Base-by-base conservation (phyloP, 768 basidiomycete genomes). In the Chalciporus chontae region DNA sequence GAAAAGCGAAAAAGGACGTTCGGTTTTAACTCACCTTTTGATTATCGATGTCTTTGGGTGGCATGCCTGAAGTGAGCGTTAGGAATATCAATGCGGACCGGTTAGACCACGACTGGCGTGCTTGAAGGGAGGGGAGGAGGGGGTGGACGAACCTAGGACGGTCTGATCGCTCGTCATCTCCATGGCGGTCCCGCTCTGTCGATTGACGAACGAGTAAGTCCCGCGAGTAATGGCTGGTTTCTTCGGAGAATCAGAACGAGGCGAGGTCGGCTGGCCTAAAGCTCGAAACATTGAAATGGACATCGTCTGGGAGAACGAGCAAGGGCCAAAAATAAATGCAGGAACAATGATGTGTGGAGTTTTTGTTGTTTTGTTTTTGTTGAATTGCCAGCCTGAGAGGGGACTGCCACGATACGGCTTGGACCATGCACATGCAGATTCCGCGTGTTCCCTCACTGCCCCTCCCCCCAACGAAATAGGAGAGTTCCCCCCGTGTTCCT, bases 161-260 rank as follows among this genome's bases (percentile, higher is more conserved):
- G 47, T 34, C 19, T 64, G 37, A 26, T 68, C 52, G 18, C 55
- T 64, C 0, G 50, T 27, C 60, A 66, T 52, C 39, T 64, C 65
- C 60, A 66, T 62, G 19, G 66, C 60, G 18, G 65, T 66, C 32
- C 65, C 66, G 18, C 66, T 67, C 53, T 68, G 66, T 45, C 65
- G 60, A 41, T 67, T 67, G 51, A 53, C 23, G 42, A 68, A 62
- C 13, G 62, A 54, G 49, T 66, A 67, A 1, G 65, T 66, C 43
- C 65, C 65, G 46, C 66, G 66, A 42, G 62, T 57, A 17, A 68
- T 56, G 39, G 65, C 51, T 8, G 58, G 52, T 43, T 47, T 61
- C 54, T 62, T 63, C 34, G 54, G 51, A 6, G 49, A 47, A 24
- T 54, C 51, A 10, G 36, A 41, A 21, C 63, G 63, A 37, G 54